Percentiles rank a stretch among this genome's conserved stretches.
phyloP scores from a whole-genome alignment of 495 filamentous ascomycete species.

The Neurospora pannonica region DNA sequence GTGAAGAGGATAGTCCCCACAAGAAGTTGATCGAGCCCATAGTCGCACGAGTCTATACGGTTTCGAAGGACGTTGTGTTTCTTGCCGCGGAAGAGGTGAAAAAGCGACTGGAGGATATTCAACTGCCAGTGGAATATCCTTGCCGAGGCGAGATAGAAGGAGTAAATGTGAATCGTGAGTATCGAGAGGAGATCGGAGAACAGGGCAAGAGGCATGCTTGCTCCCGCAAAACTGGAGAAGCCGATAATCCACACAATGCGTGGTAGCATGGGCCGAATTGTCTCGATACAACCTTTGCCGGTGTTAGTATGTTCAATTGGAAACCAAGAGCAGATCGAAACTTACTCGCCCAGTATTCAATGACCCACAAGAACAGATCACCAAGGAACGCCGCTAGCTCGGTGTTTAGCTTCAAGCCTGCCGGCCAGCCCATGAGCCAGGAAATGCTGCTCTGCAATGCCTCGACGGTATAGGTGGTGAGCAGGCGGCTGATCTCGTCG shows the following conservation, averaged over 20 bases:
- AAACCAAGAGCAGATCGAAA: slow-evolving; percentile 12
- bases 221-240: slow-evolving; percentile 88
- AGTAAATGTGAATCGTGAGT: slow-evolving; percentile 92
- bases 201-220: slow-evolving; percentile 92
- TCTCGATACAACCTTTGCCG: slow-evolving; percentile 54
- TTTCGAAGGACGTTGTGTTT: slow-evolving; percentile 96
- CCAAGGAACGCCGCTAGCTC: slow-evolving; percentile 90
- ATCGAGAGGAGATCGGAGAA: slow-evolving; percentile 92
- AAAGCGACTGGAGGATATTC: slow-evolving; percentile 88
- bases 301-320: background rate
- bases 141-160: slow-evolving; percentile 92
- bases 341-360: slow-evolving; percentile 88
- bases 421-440: slow-evolving; percentile 97
- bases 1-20: slow-evolving; percentile 96
- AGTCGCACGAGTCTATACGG: slow-evolving; percentile 97
- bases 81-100: slow-evolving; percentile 95
- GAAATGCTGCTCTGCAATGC: slow-evolving; percentile 81
- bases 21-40: slow-evolving; percentile 94
- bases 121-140: slow-evolving; percentile 98
- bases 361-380: slow-evolving; percentile 94
- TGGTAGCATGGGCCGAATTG: slow-evolving; percentile 70
- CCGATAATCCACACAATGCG: slow-evolving; percentile 88
- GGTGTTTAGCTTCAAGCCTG: slow-evolving; percentile 93
- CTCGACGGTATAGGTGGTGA: slow-evolving; percentile 77
- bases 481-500: slow-evolving; percentile 64